Evolutionary conservation across 1,284 basidiomycete genomes (phyloP).

Genomic region (Phylloboletellus chloephorus): DNA sequence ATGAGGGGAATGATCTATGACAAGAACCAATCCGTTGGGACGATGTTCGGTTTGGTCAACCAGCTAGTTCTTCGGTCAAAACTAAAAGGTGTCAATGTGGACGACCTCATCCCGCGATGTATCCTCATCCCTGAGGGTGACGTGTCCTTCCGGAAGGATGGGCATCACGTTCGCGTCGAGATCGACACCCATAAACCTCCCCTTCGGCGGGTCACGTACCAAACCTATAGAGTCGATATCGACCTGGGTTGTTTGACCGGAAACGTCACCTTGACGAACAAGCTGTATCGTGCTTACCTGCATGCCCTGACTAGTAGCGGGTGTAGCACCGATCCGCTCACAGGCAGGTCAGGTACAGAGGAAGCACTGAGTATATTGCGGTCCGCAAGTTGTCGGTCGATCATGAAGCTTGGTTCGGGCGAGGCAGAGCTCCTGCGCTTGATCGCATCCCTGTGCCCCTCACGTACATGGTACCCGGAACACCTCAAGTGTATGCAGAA

Average conservation of each 20-base stretch:
- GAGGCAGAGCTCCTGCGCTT: constrained; percentile 32
- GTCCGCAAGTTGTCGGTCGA: constrained; percentile 37
- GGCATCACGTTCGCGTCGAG: constrained; percentile 24
- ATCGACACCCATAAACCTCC: constrained; percentile 13
- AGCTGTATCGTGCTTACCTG: constrained; percentile 39
- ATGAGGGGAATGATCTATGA: constrained; percentile 25
- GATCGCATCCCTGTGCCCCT: constrained; percentile 36
- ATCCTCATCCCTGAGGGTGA: constrained; percentile 40
- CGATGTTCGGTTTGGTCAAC: constrained; percentile 31
- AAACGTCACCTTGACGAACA: constrained; percentile 30
- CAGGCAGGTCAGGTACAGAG: constrained; percentile 40
- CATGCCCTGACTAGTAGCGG: constrained; percentile 41
- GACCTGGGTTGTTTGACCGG: constrained; percentile 37
- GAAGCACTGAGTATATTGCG: constrained; percentile 39
- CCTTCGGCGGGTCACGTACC: constrained; percentile 21
- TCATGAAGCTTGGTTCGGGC: constrained; percentile 28
- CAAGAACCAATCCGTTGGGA: constrained; percentile 22
- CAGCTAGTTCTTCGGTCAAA: constrained; percentile 37
- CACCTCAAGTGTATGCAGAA: constrained; percentile 38
- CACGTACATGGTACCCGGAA: constrained; percentile 35
- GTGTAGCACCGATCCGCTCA: constrained; percentile 42
- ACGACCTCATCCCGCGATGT: constrained; percentile 18
- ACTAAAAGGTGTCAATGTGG: background rate
- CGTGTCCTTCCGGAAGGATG: constrained; percentile 21
- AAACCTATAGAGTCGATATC: constrained; percentile 37